Conservation (phyloP, 305 asterid species). For the Solanum hybrid region DNA sequence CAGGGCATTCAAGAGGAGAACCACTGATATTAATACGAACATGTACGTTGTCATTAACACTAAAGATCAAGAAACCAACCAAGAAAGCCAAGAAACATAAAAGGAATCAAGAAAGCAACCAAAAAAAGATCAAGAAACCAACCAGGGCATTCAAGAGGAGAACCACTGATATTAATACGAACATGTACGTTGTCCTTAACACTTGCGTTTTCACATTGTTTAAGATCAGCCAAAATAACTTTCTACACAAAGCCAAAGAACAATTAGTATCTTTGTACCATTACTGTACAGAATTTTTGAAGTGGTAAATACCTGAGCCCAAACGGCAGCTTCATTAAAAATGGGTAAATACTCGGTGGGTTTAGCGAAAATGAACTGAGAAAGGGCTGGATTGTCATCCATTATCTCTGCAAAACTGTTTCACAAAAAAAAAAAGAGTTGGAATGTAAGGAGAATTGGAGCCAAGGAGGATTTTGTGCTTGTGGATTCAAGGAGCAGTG, state of each 20-base stretch:
- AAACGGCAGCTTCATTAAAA: slow-evolving; percentile 66
- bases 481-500: neutral
- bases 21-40: too few relatives aligned
- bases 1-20: too few relatives aligned
- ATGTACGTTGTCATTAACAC: too few relatives aligned
- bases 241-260: slow-evolving; percentile 27
- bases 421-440: neutral
- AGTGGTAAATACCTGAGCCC: slow-evolving; percentile 66
- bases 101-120: neutral
- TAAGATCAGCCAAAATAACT: slow-evolving; percentile 55
- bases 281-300: neutral
- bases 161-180: slow-evolving; percentile 68
- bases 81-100: neutral
- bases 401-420: slow-evolving; percentile 69
- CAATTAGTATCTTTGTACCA: neutral
- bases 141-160: slow-evolving; percentile 97
- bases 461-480: neutral
- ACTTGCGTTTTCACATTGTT: slow-evolving; percentile 45
- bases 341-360: slow-evolving; percentile 53
- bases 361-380: slow-evolving; percentile 61
- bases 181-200: slow-evolving; percentile 64
- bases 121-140: slow-evolving; percentile 15
- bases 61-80: too few relatives aligned
- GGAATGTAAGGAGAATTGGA: neutral
- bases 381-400: slow-evolving; percentile 67